Evolutionary conservation across 768 basidiomycete species (phyloP).

Genomic region (Amanita thiersii): DNA sequence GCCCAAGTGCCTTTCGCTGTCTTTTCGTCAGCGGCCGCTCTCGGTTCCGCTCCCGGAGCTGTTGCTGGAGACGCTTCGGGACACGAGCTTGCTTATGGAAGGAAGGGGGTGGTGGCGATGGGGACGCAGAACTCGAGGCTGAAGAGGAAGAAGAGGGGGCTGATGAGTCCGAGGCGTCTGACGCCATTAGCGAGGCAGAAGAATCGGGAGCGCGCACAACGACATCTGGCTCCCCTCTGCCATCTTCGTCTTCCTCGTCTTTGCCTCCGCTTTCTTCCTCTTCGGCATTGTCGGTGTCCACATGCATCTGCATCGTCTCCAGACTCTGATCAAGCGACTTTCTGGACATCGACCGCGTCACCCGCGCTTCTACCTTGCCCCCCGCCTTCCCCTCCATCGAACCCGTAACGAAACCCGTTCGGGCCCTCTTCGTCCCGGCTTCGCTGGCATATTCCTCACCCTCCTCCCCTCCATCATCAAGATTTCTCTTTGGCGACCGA

Average conservation of each 20-base stretch:
- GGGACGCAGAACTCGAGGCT: conserved; percentile 20
- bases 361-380: conserved; percentile 2
- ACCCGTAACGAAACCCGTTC: not conserved
- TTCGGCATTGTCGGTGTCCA: conserved; percentile 9
- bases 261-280: conserved; percentile 16
- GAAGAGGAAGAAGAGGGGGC: conserved; percentile 5
- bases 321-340: conserved; percentile 13
- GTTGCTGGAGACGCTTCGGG: conserved; percentile 12
- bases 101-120: conserved; percentile 16
- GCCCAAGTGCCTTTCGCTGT: conserved; percentile 59
- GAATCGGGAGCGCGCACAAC: conserved; percentile 11
- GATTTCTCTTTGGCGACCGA: conserved; percentile 8
- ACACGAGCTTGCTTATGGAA: not conserved
- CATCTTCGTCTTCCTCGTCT: conserved; percentile 13
- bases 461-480: conserved; percentile 7
- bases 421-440: conserved; percentile 6
- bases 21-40: conserved; percentile 50
- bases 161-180: conserved; percentile 15
- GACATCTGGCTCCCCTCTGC: conserved; percentile 11
- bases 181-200: conserved; percentile 10
- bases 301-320: conserved; percentile 8
- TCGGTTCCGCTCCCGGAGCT: conserved; percentile 4
- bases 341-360: conserved; percentile 11
- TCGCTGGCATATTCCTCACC: conserved; percentile 8
- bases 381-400: not conserved